Percentiles rank a stretch among this genome's conserved stretches.
Evolutionary conservation across 495 filamentous ascomycete species (phyloP).

Genomic region (Letharia columbiana): DNA sequence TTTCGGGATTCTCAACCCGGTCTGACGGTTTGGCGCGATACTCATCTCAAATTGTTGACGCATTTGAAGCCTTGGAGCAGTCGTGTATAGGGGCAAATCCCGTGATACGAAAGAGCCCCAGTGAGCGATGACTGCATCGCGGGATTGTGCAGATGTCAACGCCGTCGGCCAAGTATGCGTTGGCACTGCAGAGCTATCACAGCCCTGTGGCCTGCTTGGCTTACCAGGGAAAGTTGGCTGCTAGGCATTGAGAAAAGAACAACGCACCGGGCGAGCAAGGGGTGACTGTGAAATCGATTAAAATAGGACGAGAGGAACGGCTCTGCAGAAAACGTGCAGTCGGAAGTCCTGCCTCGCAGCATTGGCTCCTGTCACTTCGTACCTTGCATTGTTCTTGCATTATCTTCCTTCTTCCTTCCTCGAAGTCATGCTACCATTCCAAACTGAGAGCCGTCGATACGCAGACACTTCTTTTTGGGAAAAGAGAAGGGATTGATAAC

Average conservation of each 20-base stretch:
- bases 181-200: slow-evolving; percentile 17
- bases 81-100: slow-evolving; percentile 10
- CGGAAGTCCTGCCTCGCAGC: neutral
- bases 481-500: neutral
- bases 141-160: slow-evolving; percentile 11
- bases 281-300: neutral
- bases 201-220: slow-evolving; percentile 9
- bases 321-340: neutral
- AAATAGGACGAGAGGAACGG: neutral
- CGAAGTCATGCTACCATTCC: neutral
- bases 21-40: slow-evolving; percentile 4
- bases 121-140: slow-evolving; percentile 4
- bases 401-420: slow-evolving; percentile 7
- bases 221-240: neutral
- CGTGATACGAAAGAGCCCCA: slow-evolving; percentile 9
- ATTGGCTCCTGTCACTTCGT: slow-evolving; percentile 1
- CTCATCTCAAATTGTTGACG: neutral
- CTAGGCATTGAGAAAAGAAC: neutral
- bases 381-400: slow-evolving; percentile 16
- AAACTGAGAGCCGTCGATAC: neutral
- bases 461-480: neutral
- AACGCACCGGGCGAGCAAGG: neutral
- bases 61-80: neutral
- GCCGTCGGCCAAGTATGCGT: slow-evolving; percentile 13
- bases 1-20: neutral